Base-by-base conservation (phyloP, 2,329 filamentous ascomycete genomes). In the Clarireedia monteithiana region DNA sequence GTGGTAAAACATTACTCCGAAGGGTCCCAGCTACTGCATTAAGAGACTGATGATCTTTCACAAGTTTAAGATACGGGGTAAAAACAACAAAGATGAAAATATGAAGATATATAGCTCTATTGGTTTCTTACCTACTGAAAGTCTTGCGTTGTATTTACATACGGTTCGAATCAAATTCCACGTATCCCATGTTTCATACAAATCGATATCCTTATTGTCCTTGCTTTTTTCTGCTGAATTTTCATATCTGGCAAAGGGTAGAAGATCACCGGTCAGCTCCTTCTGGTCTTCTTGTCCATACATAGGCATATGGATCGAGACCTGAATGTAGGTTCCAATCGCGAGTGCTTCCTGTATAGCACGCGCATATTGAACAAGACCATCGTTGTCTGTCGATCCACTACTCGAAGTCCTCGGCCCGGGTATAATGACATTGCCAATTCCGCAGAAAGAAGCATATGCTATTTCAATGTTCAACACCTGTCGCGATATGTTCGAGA, bases 381-480 rank as follows among this genome's bases (percentile, higher is more conserved):
- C 78, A 77, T 67, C 75, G 73, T 62, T 75, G 73, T 48, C 73
- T 75, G 14, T 73, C 71, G 58, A 75, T 69, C 55, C 63, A 44
- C 76, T 77, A 56, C 79, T 77, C 61, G 86, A 81, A 14, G 82
- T 73, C 61, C 81, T 80, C 3, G 94, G 94, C 0, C 91, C 91
- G 1, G 86, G 84, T 30, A 99, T 77, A 50, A 97, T 76, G 57
- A 97, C 78, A 71, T 88, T 95, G 55, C 85, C 84, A 48, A 94
- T 81, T 38, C 95, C 95, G 67, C 91, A 96, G 73, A 97, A 99
- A 60, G 90, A 91, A 61, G 95, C 94, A 73, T 96, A 99, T 49
- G 90, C 88, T 48, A 97, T 81, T 70, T 99, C 94, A 40, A 96
- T 79, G 68, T 91, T 91, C 60, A 99, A 77, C 6, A 95, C 88